A percentile compares a stretch with the other conserved stretches of the same genome.
Evolutionary conservation across 2,329 filamentous ascomycete genomes (phyloP).

Genomic region (Mariannaea sp.): DNA sequence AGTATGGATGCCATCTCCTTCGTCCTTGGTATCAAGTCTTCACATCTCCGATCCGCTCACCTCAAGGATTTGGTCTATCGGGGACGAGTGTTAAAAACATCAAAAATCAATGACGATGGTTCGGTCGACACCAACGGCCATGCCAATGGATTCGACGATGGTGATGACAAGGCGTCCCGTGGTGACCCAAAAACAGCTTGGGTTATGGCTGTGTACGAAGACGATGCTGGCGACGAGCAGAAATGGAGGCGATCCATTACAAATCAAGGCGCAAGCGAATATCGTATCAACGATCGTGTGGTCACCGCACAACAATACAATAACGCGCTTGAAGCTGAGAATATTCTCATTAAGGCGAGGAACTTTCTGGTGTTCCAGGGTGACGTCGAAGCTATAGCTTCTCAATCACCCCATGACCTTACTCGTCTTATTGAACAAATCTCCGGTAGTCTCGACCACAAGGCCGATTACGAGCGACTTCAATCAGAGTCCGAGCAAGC

Average conservation of each 20-base stretch:
- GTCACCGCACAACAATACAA: conserved; percentile 95
- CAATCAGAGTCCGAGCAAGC: conserved; percentile 86
- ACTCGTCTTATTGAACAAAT: conserved; percentile 97
- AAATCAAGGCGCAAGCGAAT: conserved; percentile 85
- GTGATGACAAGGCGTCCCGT: conserved; percentile 68
- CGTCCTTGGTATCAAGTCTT: conserved; percentile 96
- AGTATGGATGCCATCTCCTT: conserved; percentile 99
- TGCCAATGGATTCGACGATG: conserved; percentile 63
- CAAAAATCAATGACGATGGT: conserved; percentile 89
- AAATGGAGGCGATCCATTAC: conserved; percentile 97
- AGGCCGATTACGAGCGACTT: conserved; percentile 89
- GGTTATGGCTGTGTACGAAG: conserved; percentile 99
- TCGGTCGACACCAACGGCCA: conserved; percentile 69
- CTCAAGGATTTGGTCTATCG: conserved; percentile 95
- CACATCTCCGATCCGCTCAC: conserved; percentile 92
- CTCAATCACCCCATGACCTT: conserved; percentile 90
- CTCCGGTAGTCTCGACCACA: conserved; percentile 92
- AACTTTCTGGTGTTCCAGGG: conserved; percentile 99
- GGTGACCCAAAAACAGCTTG: conserved; percentile 92
- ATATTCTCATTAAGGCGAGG: conserved; percentile 95
- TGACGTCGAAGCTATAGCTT: conserved; percentile 95
- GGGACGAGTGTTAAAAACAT: conserved; percentile 88
- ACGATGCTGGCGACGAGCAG: conserved; percentile 93
- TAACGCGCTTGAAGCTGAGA: conserved; percentile 86
- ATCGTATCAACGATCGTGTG: conserved; percentile 90